phyloP scores from a whole-genome alignment of 2,329 filamentous ascomycete species.

The Sporothrix globosa region DNA sequence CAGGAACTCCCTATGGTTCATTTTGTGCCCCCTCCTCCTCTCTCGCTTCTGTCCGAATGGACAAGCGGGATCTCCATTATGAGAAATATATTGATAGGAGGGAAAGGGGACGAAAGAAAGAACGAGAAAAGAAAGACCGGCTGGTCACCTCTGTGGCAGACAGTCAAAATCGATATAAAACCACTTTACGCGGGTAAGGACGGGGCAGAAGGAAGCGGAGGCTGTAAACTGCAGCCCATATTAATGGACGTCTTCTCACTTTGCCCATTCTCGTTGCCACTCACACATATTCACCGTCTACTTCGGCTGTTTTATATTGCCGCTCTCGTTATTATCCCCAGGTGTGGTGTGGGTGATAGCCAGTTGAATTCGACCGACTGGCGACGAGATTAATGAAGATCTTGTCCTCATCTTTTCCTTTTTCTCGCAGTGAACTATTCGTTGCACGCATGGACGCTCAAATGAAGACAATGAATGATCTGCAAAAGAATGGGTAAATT shows the following conservation, averaged over 20 bases:
- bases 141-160: too few relatives aligned
- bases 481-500: neutral
- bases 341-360: too few relatives aligned
- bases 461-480: constrained; percentile 4
- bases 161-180: neutral
- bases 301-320: constrained; percentile 9
- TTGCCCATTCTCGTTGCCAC: neutral
- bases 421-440: neutral
- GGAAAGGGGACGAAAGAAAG: neutral
- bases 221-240: neutral
- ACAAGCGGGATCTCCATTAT: constrained; percentile 4
- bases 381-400: neutral
- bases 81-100: constrained; percentile 6
- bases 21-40: neutral
- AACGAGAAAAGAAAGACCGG: neutral
- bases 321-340: neutral
- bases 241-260: neutral
- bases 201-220: constrained; percentile 7
- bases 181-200: constrained; percentile 23
- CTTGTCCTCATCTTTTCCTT: neutral
- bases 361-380: too few relatives aligned
- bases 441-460: neutral
- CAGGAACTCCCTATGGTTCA: neutral
- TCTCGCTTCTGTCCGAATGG: constrained; percentile 19
- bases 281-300: neutral